phyloP scores from a whole-genome alignment of 495 filamentous ascomycete genomes.

The Terfezia claveryi region DNA sequence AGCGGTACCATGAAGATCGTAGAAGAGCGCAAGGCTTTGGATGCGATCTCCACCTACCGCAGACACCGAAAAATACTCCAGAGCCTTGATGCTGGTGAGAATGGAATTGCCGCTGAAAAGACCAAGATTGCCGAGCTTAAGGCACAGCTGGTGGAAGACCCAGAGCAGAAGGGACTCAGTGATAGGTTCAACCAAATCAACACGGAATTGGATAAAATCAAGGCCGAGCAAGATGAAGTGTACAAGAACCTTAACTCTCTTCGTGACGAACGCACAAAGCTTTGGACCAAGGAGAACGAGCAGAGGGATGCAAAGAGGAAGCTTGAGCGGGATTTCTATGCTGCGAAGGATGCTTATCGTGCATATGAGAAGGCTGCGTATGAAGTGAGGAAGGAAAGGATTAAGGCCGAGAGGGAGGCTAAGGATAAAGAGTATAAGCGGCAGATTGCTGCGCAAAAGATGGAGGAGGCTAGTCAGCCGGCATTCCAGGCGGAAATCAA shows the following conservation, averaged over 20 bases:
- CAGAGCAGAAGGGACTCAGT: conserved; percentile 69
- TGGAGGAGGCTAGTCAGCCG: conserved; percentile 70
- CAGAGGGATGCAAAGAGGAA: conserved; percentile 60
- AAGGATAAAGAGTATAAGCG: conserved; percentile 51
- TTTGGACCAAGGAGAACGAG: conserved; percentile 59
- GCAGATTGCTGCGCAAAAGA: conserved; percentile 57
- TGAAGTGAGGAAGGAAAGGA: conserved; percentile 43
- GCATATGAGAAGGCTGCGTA: conserved; percentile 56
- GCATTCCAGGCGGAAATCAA: conserved; percentile 84
- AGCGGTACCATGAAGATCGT: conserved; percentile 76
- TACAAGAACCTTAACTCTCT: conserved; percentile 71
- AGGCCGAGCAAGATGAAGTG: conserved; percentile 68
- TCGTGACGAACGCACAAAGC: conserved; percentile 66
- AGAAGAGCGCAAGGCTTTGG: conserved; percentile 83
- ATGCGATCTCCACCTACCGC: conserved; percentile 56
- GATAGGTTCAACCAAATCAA: conserved; percentile 64
- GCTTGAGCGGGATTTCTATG: conserved; percentile 69
- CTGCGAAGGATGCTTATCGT: conserved; percentile 48
- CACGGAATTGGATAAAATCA: conserved; percentile 68
- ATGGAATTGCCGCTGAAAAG: conserved; percentile 65
- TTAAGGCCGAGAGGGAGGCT: conserved; percentile 56
- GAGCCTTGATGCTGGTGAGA: conserved; percentile 57
- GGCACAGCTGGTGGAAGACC: conserved; percentile 53
- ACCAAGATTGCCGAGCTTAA: conserved; percentile 63
- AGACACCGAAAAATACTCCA: conserved; percentile 81